These are phyloP conservation scores for Saitozyma podzolica DNA, from an alignment of 768 basidiomycete species.

Conservation along the genomic window DNA sequence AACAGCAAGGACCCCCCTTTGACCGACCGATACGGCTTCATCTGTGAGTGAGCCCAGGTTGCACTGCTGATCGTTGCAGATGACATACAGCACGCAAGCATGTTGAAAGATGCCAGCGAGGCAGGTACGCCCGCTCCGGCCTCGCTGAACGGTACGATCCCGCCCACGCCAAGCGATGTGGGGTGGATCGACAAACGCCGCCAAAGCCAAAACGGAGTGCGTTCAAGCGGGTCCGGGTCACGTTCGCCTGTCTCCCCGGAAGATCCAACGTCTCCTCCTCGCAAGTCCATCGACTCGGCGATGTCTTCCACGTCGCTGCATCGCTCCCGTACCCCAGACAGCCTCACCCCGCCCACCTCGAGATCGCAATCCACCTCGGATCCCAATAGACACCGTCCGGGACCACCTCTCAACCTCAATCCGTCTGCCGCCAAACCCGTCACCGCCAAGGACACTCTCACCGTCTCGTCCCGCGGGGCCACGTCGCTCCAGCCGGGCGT, in stretches of 20 bases:
- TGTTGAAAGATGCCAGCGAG: constrained; percentile 44
- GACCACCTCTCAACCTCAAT: constrained; percentile 25
- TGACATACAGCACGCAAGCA: constrained; percentile 45
- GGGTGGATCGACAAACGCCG: constrained; percentile 43
- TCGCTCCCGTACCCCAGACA: constrained; percentile 5
- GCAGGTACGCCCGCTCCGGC: constrained; percentile 37
- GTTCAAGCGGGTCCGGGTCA: neutral
- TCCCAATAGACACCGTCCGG: constrained; percentile 24
- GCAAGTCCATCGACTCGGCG: constrained; percentile 30
- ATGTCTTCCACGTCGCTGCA: neutral
- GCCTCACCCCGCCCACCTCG: neutral
- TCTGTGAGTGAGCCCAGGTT: constrained; percentile 33
- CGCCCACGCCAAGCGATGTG: constrained; percentile 7
- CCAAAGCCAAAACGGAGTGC: neutral
- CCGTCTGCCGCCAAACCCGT: constrained; percentile 42
- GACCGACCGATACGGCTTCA: constrained; percentile 51
- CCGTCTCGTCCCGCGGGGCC: constrained; percentile 40
- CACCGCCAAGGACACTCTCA: constrained; percentile 40
- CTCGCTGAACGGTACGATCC: constrained; percentile 37
- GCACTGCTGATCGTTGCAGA: constrained; percentile 20
- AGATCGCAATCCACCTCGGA: neutral
- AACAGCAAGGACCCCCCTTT: constrained; percentile 39
- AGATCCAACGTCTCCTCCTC: constrained; percentile 1
- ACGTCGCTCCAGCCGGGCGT: constrained; percentile 26
- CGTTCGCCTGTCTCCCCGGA: too few species aligned